Evolutionary conservation across 371 early-diverging fungal genomes (phyloP), one percentile per base, ranked within the genome.

Genomic region (Mortierella sp.): DNA sequence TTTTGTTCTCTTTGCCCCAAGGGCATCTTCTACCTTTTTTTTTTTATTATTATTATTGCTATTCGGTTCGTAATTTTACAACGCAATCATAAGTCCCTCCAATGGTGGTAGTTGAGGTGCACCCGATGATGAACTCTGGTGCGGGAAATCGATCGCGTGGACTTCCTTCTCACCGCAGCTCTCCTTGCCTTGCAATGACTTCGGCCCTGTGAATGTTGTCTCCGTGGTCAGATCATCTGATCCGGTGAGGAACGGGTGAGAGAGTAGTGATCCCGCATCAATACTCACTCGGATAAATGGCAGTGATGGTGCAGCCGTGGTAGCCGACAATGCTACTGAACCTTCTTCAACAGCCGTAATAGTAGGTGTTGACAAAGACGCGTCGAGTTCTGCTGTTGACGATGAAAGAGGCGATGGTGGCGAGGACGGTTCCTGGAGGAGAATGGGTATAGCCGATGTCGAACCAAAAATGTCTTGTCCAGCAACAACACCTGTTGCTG

Each of bases 81-180:
- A 55, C 30, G 61, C 60, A 44, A 72, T 72, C 66, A 72, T 65
- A 26, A 72, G 61, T 4, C 66, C 72, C 34, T 72, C 72, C 47
- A 72, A 52, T 27, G 72, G 60, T 17, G 61, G 72, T 31, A 57
- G 53, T 27, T 65, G 66, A 19, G 72, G 61, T 19, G 66, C 57
- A 27, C 47, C 70, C n/a, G n/a, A n/a, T 2, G 70, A 41, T 3
- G 47, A 31, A 12, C 21, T 48, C 58, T 58, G 57, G 42, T 39
- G 59, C 17, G 49, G 27, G 21, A 55, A 30, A 9, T 60, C 61
- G 11, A 48, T 12, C n/a, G 34, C 55, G 26, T 31, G 46, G 24
- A n/a, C n/a, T n/a, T n/a, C n/a, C n/a, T n/a, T n/a, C n/a, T n/a
- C n/a, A n/a, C n/a, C n/a, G n/a, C 21, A 11, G 32, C 21, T 32